Evolutionary conservation across 305 asterid species (phyloP).

Genomic region (Andrographis paniculata): DNA sequence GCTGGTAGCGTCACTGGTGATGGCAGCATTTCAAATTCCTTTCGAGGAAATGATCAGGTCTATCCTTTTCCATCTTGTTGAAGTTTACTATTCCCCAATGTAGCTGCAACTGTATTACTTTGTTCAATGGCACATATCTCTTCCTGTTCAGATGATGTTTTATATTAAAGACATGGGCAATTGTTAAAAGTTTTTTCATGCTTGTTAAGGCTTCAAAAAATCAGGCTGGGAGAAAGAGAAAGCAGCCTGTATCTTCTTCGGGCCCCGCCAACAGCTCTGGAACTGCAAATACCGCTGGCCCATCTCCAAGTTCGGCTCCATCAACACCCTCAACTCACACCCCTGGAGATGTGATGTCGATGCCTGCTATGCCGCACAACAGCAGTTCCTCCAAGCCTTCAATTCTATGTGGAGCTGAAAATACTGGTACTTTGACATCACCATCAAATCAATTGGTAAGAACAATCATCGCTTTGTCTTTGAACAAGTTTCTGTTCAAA

Average conservation of each 20-base stretch:
- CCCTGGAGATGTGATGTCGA: slow-evolving; percentile 87
- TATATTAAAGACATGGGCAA: slow-evolving; percentile 1
- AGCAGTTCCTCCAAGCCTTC: slow-evolving; percentile 78
- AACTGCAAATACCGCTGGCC: slow-evolving; percentile 98
- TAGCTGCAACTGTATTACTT: too few relatives aligned
- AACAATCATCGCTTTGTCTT: slow-evolving; percentile 12
- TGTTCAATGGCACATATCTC: too few relatives aligned
- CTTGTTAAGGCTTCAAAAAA: slow-evolving; percentile 76
- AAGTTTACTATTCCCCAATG: not conserved
- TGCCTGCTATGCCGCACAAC: slow-evolving; percentile 83
- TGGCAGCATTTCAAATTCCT: slow-evolving; percentile 82
- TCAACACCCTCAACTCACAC: slow-evolving; percentile 99
- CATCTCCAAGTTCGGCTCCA: slow-evolving; percentile 99
- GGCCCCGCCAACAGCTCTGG: slow-evolving; percentile 99
- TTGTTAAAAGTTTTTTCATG: slow-evolving; percentile 32
- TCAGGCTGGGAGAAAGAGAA: slow-evolving; percentile 93
- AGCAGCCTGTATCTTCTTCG: slow-evolving; percentile 89
- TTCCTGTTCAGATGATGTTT: too few relatives aligned
- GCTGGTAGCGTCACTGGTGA: slow-evolving; percentile 63
- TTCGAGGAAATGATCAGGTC: slow-evolving; percentile 95
- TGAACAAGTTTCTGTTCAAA: slow-evolving; percentile 10
- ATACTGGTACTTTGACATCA: slow-evolving; percentile 72
- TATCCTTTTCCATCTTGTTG: slow-evolving; percentile 17
- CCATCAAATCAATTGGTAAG: slow-evolving; percentile 91
- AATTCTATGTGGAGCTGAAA: slow-evolving; percentile 80